phyloP scores from a whole-genome alignment of 2,329 filamentous ascomycete species.

The Fonsecaea nubica region DNA sequence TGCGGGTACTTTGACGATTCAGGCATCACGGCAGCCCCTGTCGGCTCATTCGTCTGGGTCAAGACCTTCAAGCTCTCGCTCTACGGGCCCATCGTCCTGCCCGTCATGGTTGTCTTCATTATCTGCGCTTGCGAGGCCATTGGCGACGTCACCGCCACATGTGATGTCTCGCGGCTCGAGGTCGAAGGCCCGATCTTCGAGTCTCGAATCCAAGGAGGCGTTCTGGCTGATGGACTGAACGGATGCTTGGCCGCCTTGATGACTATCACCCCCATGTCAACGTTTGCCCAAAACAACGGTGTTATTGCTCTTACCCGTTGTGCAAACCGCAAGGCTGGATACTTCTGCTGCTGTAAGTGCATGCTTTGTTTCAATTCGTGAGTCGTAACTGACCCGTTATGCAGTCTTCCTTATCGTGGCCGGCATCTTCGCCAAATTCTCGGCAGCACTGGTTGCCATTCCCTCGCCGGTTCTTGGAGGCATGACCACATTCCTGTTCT shows the following conservation, averaged over 20 bases:
- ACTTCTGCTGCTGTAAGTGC: slow-evolving; percentile 59
- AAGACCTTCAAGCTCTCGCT: slow-evolving; percentile 70
- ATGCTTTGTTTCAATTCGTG: not conserved
- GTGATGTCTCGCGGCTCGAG: slow-evolving; percentile 68
- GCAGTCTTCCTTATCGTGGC: slow-evolving; percentile 69
- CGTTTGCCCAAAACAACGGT: slow-evolving; percentile 73
- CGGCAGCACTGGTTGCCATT: slow-evolving; percentile 71
- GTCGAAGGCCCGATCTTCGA: slow-evolving; percentile 70
- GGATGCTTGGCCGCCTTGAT: slow-evolving; percentile 67
- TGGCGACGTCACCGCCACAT: slow-evolving; percentile 71
- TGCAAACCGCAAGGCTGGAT: slow-evolving; percentile 71
- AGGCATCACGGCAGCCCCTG: slow-evolving; percentile 66
- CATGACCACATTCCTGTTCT: slow-evolving; percentile 70
- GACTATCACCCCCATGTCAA: slow-evolving; percentile 72
- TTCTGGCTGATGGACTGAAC: slow-evolving; percentile 71
- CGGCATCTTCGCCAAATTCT: slow-evolving; percentile 74
- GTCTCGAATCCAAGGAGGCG: slow-evolving; percentile 71
- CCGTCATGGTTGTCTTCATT: slow-evolving; percentile 63
- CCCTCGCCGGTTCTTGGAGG: slow-evolving; percentile 58
- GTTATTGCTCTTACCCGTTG: slow-evolving; percentile 72
- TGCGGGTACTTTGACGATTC: slow-evolving; percentile 69
- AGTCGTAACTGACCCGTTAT: slow-evolving; percentile 12
- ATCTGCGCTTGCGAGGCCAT: slow-evolving; percentile 73
- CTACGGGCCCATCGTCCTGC: slow-evolving; percentile 71
- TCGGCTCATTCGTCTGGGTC: slow-evolving; percentile 73